These are phyloP conservation scores for Coemansia sp. DNA, from an alignment of 192 early-diverging fungal genomes.

Conservation along the genomic window DNA sequence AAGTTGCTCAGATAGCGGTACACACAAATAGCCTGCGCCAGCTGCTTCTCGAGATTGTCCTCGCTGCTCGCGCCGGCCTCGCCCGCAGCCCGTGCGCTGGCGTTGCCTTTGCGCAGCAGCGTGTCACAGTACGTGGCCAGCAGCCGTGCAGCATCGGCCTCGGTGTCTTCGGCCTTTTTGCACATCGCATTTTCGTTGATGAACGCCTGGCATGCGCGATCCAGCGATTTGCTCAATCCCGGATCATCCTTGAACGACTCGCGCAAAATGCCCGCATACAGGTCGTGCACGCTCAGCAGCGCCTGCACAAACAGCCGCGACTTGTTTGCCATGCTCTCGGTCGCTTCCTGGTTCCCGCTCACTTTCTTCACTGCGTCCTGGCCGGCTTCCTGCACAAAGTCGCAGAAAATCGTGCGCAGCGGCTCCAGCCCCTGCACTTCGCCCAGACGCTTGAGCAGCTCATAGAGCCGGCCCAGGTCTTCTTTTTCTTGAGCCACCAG, in stretches of 20 bases:
- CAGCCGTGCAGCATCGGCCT: constrained; percentile 79
- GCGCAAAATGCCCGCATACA: constrained; percentile 78
- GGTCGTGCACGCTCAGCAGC: constrained; percentile 81
- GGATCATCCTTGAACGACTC: constrained; percentile 74
- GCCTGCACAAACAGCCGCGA: constrained; percentile 78
- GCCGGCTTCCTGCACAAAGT: constrained; percentile 77
- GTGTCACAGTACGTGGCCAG: constrained; percentile 90
- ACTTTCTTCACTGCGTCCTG: constrained; percentile 77
- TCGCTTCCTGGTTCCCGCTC: constrained; percentile 57
- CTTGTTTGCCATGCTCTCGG: constrained; percentile 39
- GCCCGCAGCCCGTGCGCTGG: constrained; percentile 30
- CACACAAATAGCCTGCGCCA: constrained; percentile 72
- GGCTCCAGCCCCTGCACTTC: constrained; percentile 70
- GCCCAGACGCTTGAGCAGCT: constrained; percentile 75
- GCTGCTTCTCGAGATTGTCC: constrained; percentile 52
- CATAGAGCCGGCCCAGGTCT: constrained; percentile 86
- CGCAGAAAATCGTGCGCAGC: constrained; percentile 73
- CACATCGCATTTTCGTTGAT: constrained; percentile 90
- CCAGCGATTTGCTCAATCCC: constrained; percentile 85
- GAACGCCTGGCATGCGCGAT: constrained; percentile 92
- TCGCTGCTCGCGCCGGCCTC: constrained; percentile 47
- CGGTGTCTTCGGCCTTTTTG: constrained; percentile 42
- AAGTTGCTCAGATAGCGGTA: constrained; percentile 97
- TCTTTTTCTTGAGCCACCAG: constrained; percentile 85
- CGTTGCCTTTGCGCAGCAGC: constrained; percentile 76